phyloP scores from a whole-genome alignment of 805 yeast genomes.

The Candida anglica region DNA sequence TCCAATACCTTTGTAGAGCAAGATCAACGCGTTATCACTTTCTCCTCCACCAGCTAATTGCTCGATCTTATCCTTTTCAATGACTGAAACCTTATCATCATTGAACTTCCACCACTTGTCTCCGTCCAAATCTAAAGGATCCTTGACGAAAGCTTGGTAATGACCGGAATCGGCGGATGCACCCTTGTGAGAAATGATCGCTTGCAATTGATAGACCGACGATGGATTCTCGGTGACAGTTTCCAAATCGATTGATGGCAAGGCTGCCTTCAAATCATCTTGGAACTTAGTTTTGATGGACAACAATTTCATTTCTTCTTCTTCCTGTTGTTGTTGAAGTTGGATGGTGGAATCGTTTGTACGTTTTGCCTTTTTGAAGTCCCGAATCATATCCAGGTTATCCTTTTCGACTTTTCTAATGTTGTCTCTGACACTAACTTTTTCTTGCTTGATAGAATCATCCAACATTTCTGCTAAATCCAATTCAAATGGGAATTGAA shows the following conservation, averaged over 20 bases:
- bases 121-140: constrained; percentile 58
- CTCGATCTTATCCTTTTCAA: constrained; percentile 80
- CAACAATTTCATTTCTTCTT: constrained; percentile 46
- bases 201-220: constrained; percentile 76
- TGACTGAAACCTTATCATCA: constrained; percentile 80
- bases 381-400: constrained; percentile 66
- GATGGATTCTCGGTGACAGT: constrained; percentile 75
- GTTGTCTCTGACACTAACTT: constrained; percentile 71
- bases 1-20: constrained; percentile 82
- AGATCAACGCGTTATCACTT: constrained; percentile 88
- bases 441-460: constrained; percentile 63
- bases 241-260: constrained; percentile 28
- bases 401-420: constrained; percentile 73
- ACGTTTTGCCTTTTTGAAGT: constrained; percentile 60
- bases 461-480: constrained; percentile 86
- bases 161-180: constrained; percentile 97
- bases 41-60: constrained; percentile 96
- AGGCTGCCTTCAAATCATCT: constrained; percentile 39
- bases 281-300: constrained; percentile 50
- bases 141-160: constrained; percentile 85
- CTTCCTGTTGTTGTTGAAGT: constrained; percentile 53
- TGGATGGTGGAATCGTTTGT: constrained; percentile 24
- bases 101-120: constrained; percentile 92
- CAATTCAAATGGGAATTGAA: constrained; percentile 88
- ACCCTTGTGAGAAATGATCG: constrained; percentile 91